Conservation (phyloP, 1,139 yeast genomes). For the Nakaseomyces nivariensis region DNA sequence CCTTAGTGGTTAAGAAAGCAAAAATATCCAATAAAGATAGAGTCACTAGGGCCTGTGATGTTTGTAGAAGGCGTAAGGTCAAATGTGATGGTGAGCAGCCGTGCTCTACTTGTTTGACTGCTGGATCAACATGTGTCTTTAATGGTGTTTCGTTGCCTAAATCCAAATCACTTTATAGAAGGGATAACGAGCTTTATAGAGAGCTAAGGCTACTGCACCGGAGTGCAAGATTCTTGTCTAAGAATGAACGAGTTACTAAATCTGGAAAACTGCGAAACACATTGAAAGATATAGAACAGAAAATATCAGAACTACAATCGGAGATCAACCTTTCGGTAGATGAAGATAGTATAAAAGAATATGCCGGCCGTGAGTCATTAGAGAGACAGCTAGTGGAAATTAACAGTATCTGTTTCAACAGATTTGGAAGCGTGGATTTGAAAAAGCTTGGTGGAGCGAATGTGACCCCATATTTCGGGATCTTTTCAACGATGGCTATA, state of each 20-base stretch:
- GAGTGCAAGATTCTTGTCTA: neutral
- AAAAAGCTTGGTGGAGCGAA: neutral
- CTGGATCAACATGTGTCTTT: conserved; percentile 5
- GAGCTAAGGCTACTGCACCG: neutral
- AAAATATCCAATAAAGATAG: conserved; percentile 3
- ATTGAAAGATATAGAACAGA: neutral
- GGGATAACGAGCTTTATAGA: neutral
- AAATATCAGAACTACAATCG: conserved; percentile 1
- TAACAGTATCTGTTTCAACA: conserved; percentile 4
- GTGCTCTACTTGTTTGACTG: conserved; percentile 9
- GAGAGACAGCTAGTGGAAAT: conserved; percentile 10
- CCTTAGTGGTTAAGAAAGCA: neutral
- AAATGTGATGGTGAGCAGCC: conserved; percentile 12
- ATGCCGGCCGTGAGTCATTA: conserved; percentile 6
- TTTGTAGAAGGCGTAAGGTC: conserved; percentile 11
- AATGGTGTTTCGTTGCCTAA: neutral
- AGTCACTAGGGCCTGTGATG: conserved; percentile 10
- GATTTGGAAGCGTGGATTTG: conserved; percentile 4
- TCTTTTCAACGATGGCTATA: conserved; percentile 8
- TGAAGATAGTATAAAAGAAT: conserved; percentile 5
- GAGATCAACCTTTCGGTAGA: conserved; percentile 5
- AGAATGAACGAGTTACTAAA: neutral
- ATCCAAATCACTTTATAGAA: neutral
- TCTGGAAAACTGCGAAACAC: neutral
- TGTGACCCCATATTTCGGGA: conserved; percentile 7